phyloP scores from a whole-genome alignment of 441 rosid species.

The Brassica balearica region DNA sequence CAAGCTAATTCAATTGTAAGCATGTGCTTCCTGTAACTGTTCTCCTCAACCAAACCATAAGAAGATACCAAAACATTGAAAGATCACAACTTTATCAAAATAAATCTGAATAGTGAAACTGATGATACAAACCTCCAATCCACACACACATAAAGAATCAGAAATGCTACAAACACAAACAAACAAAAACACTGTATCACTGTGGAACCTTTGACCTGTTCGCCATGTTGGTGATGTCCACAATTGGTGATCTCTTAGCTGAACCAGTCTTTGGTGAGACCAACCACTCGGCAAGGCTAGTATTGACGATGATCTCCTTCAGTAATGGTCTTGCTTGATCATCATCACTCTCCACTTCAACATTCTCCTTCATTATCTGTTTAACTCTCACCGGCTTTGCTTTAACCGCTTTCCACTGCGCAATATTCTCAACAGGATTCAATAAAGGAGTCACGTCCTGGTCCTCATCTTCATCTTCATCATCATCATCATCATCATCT shows the following conservation, averaged over 20 bases:
- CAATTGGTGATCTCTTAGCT: constrained; percentile 44
- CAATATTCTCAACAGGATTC: constrained; percentile 62
- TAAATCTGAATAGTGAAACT: background rate
- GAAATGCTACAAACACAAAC: constrained; percentile 30
- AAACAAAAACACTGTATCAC: constrained; percentile 23
- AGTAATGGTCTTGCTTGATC: constrained; percentile 46
- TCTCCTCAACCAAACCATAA: constrained; percentile 2
- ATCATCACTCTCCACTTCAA: constrained; percentile 15
- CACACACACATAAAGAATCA: constrained; percentile 37
- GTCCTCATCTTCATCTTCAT: constrained; percentile 46
- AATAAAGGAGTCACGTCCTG: constrained; percentile 52
- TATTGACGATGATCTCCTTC: constrained; percentile 52
- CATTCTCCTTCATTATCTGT: constrained; percentile 54
- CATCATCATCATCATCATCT: constrained; percentile 44
- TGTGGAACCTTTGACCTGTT: constrained; percentile 26
- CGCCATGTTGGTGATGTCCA: constrained; percentile 54
- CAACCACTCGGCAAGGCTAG: constrained; percentile 66
- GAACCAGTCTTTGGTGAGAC: constrained; percentile 41
- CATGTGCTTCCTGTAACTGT: background rate
- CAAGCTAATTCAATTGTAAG: constrained; percentile 22
- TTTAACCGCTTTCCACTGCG: constrained; percentile 69
- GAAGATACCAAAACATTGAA: constrained; percentile 21
- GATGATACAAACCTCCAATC: constrained; percentile 6
- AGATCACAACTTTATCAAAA: constrained; percentile 26
- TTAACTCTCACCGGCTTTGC: constrained; percentile 48